Evolutionary conservation across 345 rosid species (phyloP), one percentile per base, ranked within the genome.

Genomic region (Limnanthes douglasii): DNA sequence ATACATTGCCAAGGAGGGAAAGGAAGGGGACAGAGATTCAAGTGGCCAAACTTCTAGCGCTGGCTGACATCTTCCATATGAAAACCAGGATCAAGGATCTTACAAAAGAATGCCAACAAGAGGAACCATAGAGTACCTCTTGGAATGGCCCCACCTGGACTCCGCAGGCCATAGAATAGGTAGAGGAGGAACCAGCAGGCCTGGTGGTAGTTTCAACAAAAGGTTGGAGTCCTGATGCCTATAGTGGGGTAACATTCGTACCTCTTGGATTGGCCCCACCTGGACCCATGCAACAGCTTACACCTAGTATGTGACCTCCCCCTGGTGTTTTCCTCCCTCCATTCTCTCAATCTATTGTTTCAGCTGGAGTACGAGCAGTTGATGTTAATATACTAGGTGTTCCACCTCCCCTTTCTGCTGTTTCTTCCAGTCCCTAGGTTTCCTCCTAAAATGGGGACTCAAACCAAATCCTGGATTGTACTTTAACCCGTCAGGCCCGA

Each of bases 201-300:
- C 75, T 51, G 27, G 53, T 18, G n/a, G n/a, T n/a, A 90, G 96
- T 59, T 96, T 84, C 36, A 84, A 59, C 96, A 78, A 48, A 92
- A 70, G 51, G 78, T 80, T 37, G 76, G 76, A 28, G 50, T 81
- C 21, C 78, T 68, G n/a, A 34, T 80, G 64, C 82, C 94, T 46
- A 60, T 90, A 37, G 80, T 80, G 75, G 96, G 76, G 40, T 64
- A 94, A 13, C 88, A 25, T 90, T 90, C 72, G 72, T 78, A 15
- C 90, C 72, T 51, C 73, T 90, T 17, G 96, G 88, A 56, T 70
- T 84, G 75, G 93, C 94, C 14, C 95, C 93, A 30, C 93, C 93
- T 23, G 94, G 96, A 45, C 72, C 92, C 28, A 64, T 78, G 66
- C 92, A 72, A 35, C 70, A 86, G 18, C 72, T 86, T 43, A 67